Conservation (phyloP, 768 basidiomycete species). For the Lactarius hatsudake region DNA sequence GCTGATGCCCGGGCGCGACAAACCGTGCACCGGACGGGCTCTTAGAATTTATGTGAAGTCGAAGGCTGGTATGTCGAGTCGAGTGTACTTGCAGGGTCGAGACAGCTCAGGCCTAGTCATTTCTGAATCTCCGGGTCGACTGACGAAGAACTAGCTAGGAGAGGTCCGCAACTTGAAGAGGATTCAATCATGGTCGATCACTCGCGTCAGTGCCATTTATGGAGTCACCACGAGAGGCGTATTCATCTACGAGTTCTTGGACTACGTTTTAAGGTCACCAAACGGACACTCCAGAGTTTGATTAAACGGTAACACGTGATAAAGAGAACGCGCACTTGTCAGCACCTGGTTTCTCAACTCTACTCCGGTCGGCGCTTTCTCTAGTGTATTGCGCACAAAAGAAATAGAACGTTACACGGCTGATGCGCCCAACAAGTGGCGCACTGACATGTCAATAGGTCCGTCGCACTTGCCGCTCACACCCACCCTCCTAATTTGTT, state of each 20-base stretch:
- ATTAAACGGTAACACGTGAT: not conserved
- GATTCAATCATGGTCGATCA: not conserved
- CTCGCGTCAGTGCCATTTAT: not conserved
- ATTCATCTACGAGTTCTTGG: not conserved
- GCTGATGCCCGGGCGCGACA: no score
- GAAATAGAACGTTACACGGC: constrained; percentile 1
- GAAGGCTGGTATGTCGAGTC: no score
- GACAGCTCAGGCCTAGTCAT: not conserved
- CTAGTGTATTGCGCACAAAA: constrained; percentile 6
- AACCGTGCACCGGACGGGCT: no score
- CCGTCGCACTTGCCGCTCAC: not conserved
- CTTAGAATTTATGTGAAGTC: no score
- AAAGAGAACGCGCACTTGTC: not conserved
- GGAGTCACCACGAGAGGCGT: no score
- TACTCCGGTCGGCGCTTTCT: constrained; percentile 6
- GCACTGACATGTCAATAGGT: constrained; percentile 2
- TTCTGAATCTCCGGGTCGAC: no score
- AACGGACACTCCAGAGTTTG: not conserved
- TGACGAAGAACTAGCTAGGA: not conserved
- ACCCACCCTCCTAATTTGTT: not conserved
- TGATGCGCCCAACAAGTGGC: constrained; percentile 4
- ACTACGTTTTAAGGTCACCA: not conserved
- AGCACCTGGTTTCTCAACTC: not conserved
- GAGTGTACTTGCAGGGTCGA: not conserved
- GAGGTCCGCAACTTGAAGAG: not conserved